Percentiles rank a stretch among this genome's conserved stretches.
phyloP scores from a whole-genome alignment of 1,139 yeast species.

The Sugiyamaella japonica region DNA sequence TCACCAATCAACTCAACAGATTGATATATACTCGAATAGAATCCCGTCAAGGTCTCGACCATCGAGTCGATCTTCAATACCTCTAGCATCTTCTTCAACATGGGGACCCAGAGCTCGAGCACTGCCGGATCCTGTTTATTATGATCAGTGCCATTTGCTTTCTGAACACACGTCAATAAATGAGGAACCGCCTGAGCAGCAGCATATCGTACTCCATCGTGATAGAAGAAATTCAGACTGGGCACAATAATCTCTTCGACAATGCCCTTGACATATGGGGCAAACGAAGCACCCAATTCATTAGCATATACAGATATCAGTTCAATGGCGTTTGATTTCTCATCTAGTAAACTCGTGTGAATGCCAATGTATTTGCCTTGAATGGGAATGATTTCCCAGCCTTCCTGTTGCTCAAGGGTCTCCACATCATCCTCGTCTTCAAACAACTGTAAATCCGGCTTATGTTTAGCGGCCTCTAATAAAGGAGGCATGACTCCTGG shows the following conservation, averaged over 20 bases:
- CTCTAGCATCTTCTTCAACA: slow-evolving; percentile 66
- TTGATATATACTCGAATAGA: slow-evolving; percentile 70
- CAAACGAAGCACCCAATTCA: slow-evolving; percentile 78
- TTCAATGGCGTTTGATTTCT: slow-evolving; percentile 90
- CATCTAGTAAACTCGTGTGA: slow-evolving; percentile 88
- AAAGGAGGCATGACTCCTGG: slow-evolving; percentile 90
- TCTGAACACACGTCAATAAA: slow-evolving; percentile 54
- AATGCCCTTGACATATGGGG: slow-evolving; percentile 78
- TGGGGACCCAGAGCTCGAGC: slow-evolving; percentile 67
- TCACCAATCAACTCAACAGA: slow-evolving; percentile 64
- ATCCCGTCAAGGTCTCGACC: slow-evolving; percentile 76
- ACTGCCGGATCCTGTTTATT: slow-evolving; percentile 46
- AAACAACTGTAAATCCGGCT: slow-evolving; percentile 83
- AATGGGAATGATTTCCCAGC: slow-evolving; percentile 91
- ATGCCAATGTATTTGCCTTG: slow-evolving; percentile 94
- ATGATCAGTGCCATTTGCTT: slow-evolving; percentile 31
- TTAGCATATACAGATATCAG: slow-evolving; percentile 83
- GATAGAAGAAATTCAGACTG: slow-evolving; percentile 84
- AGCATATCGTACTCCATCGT: slow-evolving; percentile 90
- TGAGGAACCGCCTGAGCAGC: slow-evolving; percentile 86
- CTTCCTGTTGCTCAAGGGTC: slow-evolving; percentile 78
- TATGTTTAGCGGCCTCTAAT: slow-evolving; percentile 78
- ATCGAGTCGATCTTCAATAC: slow-evolving; percentile 78
- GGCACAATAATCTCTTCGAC: slow-evolving; percentile 81
- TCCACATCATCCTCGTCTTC: slow-evolving; percentile 88